phyloP scores from a whole-genome alignment of 306 rosid genomes.

The Echinosophora koreensis region DNA sequence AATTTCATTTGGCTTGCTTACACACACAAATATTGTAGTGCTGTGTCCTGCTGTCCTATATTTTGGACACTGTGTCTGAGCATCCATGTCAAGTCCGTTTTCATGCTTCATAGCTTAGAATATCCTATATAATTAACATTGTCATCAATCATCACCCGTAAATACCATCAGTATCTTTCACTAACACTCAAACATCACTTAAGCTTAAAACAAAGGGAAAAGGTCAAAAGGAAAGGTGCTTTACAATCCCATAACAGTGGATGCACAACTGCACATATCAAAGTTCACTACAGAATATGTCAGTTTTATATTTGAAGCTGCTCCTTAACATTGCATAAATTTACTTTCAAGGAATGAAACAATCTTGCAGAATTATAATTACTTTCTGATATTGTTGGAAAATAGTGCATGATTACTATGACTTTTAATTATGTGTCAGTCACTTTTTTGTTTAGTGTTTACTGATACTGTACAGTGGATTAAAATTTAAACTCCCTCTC shows the following conservation, averaged over 20 bases:
- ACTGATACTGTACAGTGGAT: background rate
- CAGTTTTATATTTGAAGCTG: conserved; percentile 11
- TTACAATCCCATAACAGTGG: conserved; percentile 1
- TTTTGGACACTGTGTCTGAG: too few relatives aligned
- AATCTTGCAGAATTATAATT: conserved; percentile 27
- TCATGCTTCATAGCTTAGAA: too few relatives aligned
- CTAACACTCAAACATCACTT: background rate
- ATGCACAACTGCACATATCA: background rate
- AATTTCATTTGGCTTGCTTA: too few relatives aligned
- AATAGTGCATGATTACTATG: conserved; percentile 20
- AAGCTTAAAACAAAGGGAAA: background rate
- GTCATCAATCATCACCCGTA: background rate
- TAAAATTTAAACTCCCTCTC: conserved; percentile 5
- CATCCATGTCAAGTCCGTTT: too few relatives aligned
- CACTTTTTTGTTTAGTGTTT: conserved; percentile 1
- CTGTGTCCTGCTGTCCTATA: too few relatives aligned
- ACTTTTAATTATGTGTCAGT: background rate
- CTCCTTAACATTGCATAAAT: conserved; percentile 8
- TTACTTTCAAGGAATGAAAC: conserved; percentile 5
- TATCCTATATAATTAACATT: conserved; percentile 4
- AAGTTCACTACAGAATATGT: conserved; percentile 10
- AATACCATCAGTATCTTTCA: background rate
- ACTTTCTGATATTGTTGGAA: background rate
- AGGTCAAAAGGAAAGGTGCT: background rate
- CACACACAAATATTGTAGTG: too few relatives aligned